A percentile compares a stretch with the other conserved stretches of the same genome.
These are phyloP conservation scores for Neonectria coccinea DNA, from an alignment of 2,329 filamentous ascomycete genomes.

Conservation along the genomic window DNA sequence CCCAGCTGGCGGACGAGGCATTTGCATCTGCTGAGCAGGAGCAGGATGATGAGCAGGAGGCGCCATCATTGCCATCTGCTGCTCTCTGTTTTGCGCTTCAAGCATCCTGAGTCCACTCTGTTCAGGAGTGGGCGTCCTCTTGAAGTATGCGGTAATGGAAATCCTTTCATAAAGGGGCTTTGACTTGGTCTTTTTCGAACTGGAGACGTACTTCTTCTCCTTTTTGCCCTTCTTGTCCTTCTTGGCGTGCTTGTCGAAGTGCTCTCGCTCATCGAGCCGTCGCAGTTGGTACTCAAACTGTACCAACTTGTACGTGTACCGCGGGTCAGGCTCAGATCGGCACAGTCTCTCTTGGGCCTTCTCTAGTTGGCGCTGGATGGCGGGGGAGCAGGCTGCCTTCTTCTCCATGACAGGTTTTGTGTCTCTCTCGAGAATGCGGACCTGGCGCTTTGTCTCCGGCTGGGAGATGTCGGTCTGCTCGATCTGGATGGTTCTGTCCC, in stretches of 20 bases:
- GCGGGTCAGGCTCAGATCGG: constrained; percentile 50
- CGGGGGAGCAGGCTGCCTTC: constrained; percentile 50
- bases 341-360: constrained; percentile 51
- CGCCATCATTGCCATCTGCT: constrained; percentile 8
- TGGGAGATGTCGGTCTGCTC: constrained; percentile 54
- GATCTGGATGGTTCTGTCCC: constrained; percentile 53
- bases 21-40: constrained; percentile 4
- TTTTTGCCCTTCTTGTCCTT: constrained; percentile 38
- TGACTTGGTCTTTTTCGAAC: constrained; percentile 41
- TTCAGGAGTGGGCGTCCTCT: constrained; percentile 51
- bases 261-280: constrained; percentile 37
- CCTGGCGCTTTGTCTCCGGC: constrained; percentile 50
- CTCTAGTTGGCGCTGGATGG: constrained; percentile 59
- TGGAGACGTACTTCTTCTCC: constrained; percentile 32
- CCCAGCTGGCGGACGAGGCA: not conserved
- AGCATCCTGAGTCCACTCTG: constrained; percentile 48
- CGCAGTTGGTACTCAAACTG: constrained; percentile 58
- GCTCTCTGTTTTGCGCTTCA: constrained; percentile 35
- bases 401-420: constrained; percentile 53
- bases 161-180: constrained; percentile 52
- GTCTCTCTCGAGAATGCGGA: constrained; percentile 53
- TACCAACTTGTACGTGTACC: constrained; percentile 56
- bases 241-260: constrained; percentile 31
- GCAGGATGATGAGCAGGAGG: constrained; percentile 16
- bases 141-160: constrained; percentile 61